Percentiles rank a stretch among this genome's conserved stretches.
Conservation (phyloP, 2,329 filamentous ascomycete species). For the Botrytis galanthina region DNA sequence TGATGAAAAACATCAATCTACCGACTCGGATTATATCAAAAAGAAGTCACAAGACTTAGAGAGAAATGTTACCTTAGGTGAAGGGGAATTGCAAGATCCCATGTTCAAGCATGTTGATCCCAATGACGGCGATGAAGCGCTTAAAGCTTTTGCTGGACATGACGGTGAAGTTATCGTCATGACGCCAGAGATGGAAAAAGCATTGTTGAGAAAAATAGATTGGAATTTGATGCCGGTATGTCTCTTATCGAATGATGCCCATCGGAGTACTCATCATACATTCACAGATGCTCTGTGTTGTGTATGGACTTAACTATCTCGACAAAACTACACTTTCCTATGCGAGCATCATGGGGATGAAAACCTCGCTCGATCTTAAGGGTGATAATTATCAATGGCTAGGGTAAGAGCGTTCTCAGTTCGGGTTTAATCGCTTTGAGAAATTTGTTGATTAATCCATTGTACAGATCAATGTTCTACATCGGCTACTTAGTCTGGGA, state of each 20-base stretch:
- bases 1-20: background rate
- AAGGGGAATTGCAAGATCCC: constrained; percentile 27
- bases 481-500: constrained; percentile 41
- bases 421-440: background rate
- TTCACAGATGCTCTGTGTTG: constrained; percentile 49
- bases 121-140: constrained; percentile 46
- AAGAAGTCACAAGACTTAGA: constrained; percentile 27
- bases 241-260: background rate
- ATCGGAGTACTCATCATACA: constrained; percentile 1
- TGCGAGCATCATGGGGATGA: constrained; percentile 50
- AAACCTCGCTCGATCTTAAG: constrained; percentile 43
- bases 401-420: constrained; percentile 31
- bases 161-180: constrained; percentile 41
- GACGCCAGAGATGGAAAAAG: constrained; percentile 43
- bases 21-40: constrained; percentile 8
- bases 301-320: constrained; percentile 59
- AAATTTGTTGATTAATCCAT: background rate
- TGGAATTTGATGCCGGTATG: constrained; percentile 45
- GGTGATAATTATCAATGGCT: constrained; percentile 48
- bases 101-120: constrained; percentile 41
- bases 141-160: constrained; percentile 43
- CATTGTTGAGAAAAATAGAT: constrained; percentile 47
- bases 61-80: constrained; percentile 25
- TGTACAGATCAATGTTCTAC: constrained; percentile 42
- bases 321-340: constrained; percentile 49